These are phyloP conservation scores for Plenodomus lindquistii DNA, from an alignment of 2,329 filamentous ascomycete genomes.

Conservation along the genomic window DNA sequence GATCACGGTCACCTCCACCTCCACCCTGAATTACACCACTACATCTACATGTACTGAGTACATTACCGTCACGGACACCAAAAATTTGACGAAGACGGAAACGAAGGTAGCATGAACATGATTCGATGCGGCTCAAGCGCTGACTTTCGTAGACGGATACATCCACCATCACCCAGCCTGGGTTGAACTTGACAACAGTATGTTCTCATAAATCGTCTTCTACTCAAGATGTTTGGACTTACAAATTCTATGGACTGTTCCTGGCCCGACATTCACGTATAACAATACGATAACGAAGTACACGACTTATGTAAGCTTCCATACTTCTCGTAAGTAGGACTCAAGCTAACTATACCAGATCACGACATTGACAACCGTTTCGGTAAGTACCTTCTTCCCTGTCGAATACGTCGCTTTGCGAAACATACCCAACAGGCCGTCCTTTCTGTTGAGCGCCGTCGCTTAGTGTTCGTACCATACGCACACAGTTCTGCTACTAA, in stretches of 20 bases:
- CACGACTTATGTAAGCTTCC: conserved; percentile 8
- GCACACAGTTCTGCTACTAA: background rate
- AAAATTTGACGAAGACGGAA: conserved; percentile 1
- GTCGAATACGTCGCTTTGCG: background rate
- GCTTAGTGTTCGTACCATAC: background rate
- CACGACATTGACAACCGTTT: conserved; percentile 19
- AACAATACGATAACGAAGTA: conserved; percentile 16
- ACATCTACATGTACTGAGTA: conserved; percentile 14
- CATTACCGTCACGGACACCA: conserved; percentile 1
- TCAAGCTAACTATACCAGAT: conserved; percentile 8
- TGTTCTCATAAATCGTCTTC: background rate
- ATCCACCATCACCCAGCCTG: background rate
- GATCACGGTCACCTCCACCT: conserved; percentile 1
- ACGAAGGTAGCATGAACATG: conserved; percentile 5
- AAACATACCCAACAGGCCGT: no score
- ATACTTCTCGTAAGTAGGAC: no score
- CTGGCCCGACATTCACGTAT: conserved; percentile 7
- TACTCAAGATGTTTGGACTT: background rate
- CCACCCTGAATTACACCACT: conserved; percentile 10
- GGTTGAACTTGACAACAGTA: background rate
- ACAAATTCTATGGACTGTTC: background rate
- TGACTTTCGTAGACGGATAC: background rate
- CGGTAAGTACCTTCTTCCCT: conserved; percentile 9
- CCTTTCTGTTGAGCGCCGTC: no score
- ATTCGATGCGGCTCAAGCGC: background rate